Base-by-base conservation (phyloP, 2,329 filamentous ascomycete genomes). In the Waltergamsia citrina region DNA sequence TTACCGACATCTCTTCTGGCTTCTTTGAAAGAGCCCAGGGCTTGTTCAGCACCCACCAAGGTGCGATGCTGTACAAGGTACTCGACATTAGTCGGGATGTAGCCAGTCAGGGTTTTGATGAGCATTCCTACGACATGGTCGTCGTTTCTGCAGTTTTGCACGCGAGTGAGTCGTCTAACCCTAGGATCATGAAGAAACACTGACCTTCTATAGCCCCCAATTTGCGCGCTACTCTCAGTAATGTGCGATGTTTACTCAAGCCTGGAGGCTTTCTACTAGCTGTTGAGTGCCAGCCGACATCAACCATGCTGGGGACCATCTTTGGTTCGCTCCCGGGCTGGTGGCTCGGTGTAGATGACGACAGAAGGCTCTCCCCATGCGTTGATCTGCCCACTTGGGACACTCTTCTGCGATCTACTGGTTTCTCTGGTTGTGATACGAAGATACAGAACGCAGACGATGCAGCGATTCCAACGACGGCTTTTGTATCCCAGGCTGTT, bases 191-290 rank as follows among this genome's bases (percentile, higher is more conserved):
- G 23, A 5, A 21, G 2, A 56, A 65, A n/a, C n/a, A n/a, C n/a
- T n/a, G n/a, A n/a, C n/a, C n/a, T n/a, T n/a, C n/a, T n/a, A n/a
- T n/a, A n/a, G n/a, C n/a, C n/a, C n/a, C n/a, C n/a, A n/a, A n/a
- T n/a, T n/a, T n/a, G n/a, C n/a, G n/a, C n/a, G n/a, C n/a, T n/a
- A n/a, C n/a, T n/a, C n/a, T n/a, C n/a, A n/a, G n/a, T n/a, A n/a
- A n/a, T 33, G 41, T 50, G 0, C 53, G 62, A 1, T 40, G 39
- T 0, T 41, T 68, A 0, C 44, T 68, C 1, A 60, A 56, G 16
- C 60, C 67, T 0, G 63, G 59, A 2, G 69, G 68, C 0, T 57
- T 61, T 24, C 45, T 74, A 1, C 24, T 71, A 2, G 29, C 69
- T 0, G 37, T 61, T 5, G 68, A 73, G 38, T n/a, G n/a, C n/a